Conservation (phyloP, 768 basidiomycete species). For the Mycena maculata region DNA sequence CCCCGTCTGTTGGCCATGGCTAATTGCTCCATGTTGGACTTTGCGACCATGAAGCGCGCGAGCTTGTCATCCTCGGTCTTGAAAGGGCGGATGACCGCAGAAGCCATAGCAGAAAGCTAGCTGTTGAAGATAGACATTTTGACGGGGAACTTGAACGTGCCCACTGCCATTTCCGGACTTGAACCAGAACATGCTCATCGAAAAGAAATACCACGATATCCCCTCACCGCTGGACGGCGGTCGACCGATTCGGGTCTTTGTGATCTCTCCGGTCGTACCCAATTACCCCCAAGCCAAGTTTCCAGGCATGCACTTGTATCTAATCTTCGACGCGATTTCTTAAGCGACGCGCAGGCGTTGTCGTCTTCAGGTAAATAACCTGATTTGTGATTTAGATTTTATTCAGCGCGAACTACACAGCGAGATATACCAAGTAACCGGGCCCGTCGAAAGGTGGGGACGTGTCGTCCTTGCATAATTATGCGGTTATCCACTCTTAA, state of each 20-base stretch:
- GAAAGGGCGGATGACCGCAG: constrained; percentile 67
- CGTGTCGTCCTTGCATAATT: background rate
- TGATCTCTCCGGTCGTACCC: constrained; percentile 83
- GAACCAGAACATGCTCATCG: constrained; percentile 76
- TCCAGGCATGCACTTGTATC: constrained; percentile 64
- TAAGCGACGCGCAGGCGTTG: constrained; percentile 65
- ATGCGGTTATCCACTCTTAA: background rate
- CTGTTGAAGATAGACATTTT: background rate
- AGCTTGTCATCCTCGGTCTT: constrained; percentile 64
- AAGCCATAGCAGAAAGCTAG: constrained; percentile 56
- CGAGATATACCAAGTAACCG: constrained; percentile 97
- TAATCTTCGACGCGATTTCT: background rate
- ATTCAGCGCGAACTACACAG: constrained; percentile 49
- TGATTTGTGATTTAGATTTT: background rate
- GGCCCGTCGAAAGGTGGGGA: constrained; percentile 85
- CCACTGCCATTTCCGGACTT: background rate
- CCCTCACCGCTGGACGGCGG: constrained; percentile 73
- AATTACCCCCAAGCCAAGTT: constrained; percentile 92
- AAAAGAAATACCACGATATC: constrained; percentile 81
- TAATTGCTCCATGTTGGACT: constrained; percentile 74
- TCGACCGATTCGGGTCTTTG: constrained; percentile 80
- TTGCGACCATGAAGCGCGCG: constrained; percentile 73
- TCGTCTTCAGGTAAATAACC: constrained; percentile 77
- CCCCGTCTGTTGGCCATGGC: constrained; percentile 74
- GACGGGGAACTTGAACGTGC: background rate